Conservation (phyloP, 345 rosid genomes). For the Eucalyptus regnans region DNA sequence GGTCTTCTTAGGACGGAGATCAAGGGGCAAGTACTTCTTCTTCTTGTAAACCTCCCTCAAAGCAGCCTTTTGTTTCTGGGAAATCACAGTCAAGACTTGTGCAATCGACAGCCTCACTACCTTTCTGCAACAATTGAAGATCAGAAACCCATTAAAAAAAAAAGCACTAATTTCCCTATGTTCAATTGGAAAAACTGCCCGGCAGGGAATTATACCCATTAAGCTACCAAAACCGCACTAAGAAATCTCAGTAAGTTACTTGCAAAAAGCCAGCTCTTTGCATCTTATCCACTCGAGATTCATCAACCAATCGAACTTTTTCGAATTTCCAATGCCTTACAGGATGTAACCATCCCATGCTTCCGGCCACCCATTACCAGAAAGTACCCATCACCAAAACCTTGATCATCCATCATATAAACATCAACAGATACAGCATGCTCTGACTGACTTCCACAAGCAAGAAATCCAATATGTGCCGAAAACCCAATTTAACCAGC, state of each 20-base stretch:
- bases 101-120: conserved; percentile 91
- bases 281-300: neutral
- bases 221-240: neutral
- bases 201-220: neutral
- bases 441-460: neutral
- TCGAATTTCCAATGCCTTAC: neutral
- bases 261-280: neutral
- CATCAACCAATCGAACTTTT: neutral
- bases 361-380: neutral
- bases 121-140: conserved; percentile 45
- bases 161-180: neutral
- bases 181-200: neutral
- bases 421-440: neutral
- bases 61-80: conserved; percentile 85
- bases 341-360: neutral
- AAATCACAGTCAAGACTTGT: conserved; percentile 81
- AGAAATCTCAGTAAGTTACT: neutral
- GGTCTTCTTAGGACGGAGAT: conserved; percentile 95
- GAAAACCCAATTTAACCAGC: neutral
- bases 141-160: neutral
- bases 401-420: neutral
- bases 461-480: neutral
- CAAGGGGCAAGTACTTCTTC: conserved; percentile 78
- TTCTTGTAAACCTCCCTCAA: conserved; percentile 76
- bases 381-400: neutral